Conservation (phyloP, 2,329 filamentous ascomycete genomes). For the Colletotrichum viniferum region DNA sequence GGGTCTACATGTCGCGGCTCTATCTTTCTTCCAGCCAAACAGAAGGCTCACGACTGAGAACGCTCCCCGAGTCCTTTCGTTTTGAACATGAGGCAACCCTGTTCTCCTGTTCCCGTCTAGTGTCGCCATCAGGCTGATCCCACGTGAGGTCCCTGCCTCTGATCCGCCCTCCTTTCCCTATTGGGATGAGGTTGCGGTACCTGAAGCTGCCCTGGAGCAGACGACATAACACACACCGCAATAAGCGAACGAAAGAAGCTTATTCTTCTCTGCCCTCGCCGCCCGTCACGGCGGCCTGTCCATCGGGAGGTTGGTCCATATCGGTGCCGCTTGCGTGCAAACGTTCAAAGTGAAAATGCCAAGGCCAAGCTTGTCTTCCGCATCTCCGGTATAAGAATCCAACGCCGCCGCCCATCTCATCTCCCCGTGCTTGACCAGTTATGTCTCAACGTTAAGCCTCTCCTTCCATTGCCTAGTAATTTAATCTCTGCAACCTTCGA, state of each 20-base stretch:
- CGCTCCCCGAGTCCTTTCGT: not conserved
- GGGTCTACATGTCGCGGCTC: not conserved
- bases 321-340: not conserved
- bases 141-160: conserved; percentile 1
- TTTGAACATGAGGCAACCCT: not conserved
- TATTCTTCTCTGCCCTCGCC: not conserved
- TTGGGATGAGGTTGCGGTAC: conserved; percentile 19
- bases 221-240: not conserved
- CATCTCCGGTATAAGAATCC: conserved; percentile 5
- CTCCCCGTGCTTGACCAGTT: not conserved
- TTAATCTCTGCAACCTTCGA: not conserved
- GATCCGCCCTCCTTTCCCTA: conserved; percentile 4
- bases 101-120: not conserved
- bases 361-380: not conserved
- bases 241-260: not conserved
- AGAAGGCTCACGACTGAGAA: not conserved
- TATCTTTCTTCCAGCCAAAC: not conserved
- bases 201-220: conserved; percentile 7
- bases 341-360: not conserved
- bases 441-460: not conserved
- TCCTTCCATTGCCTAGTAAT: not conserved
- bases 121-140: not conserved
- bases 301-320: not conserved
- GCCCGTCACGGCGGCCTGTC: not conserved
- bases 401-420: not conserved